Percentiles rank a stretch among this genome's conserved stretches.
phyloP scores from a whole-genome alignment of 139 green algal species.

The Coccomyxa sp. region DNA sequence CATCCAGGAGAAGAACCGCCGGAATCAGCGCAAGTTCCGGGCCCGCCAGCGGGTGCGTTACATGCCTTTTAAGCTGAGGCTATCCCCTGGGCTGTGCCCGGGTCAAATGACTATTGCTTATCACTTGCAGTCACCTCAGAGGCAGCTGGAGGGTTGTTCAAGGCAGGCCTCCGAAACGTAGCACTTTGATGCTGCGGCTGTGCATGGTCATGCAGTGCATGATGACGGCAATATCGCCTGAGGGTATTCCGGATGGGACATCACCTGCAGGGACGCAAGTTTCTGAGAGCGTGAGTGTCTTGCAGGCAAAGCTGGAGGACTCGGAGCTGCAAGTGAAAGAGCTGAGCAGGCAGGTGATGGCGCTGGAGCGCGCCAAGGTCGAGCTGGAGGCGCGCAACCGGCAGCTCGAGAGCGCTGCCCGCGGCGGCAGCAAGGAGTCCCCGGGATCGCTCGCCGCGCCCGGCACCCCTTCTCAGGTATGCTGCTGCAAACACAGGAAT shows the following conservation, averaged over 20 bases:
- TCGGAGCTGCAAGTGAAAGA: background rate
- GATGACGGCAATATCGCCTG: background rate
- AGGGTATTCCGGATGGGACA: no score
- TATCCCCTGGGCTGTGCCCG: no score
- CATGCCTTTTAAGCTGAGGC: no score
- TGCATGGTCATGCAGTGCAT: background rate
- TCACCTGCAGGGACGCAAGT: no score
- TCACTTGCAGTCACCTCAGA: no score
- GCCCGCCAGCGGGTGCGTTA: background rate
- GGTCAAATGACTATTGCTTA: no score
- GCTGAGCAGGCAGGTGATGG: background rate
- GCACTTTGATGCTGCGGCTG: background rate
- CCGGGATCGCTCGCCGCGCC: no score
- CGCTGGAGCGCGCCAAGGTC: conserved; percentile 3
- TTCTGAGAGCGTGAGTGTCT: no score
- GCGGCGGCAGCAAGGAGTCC: background rate
- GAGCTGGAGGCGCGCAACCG: conserved; percentile 1
- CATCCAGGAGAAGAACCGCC: conserved; percentile 2
- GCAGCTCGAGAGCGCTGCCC: background rate
- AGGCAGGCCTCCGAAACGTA: background rate
- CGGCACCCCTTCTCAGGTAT: no score
- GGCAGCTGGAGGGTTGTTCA: no score
- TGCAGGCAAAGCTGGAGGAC: conserved; percentile 4
- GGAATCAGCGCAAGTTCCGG: conserved; percentile 3
- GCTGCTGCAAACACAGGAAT: no score